Evolutionary conservation across 139 green algal species (phyloP), one percentile per base, ranked within the genome.

Genomic region (Chlamydomonas sp.): DNA sequence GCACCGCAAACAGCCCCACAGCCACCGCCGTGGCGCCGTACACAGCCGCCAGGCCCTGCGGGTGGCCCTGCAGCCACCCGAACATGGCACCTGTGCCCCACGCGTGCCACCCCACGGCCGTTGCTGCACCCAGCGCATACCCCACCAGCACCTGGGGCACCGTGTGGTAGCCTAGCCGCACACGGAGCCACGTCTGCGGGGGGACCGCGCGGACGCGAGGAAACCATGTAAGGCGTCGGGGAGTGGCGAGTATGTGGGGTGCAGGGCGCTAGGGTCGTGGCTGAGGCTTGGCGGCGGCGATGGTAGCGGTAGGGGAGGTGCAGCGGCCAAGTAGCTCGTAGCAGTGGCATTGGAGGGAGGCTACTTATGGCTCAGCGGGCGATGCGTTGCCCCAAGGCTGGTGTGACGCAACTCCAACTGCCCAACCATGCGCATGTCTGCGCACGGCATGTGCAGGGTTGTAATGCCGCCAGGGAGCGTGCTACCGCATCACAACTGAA

Each of bases 111-210:
- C 67, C 78, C 14, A n/a, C 73, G 59, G 92, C 92, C 2, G 87
- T 92, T 68, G 61, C 77, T 62, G 80, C 83, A 6, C 94, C 94
- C 57, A 97, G 79, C 1, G 68, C 15, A 77, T 88, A 93, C 3
- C 95, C 95, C 6, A 95, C 95, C 1, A 92, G 7, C 15, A 97
- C 93, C 84, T 97, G 95, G 0, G 92, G 86, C 18, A 84, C 66
- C 2, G 94, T 97, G 91, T 97, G 95, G 68, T 93, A 97, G 5
- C 95, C 95, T 3, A 95, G 80, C 1, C 78, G 62, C 15, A 97
- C 95, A 1, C 95, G 86, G 59, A 97, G 91, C 91, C 93, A 97
- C 0, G 93, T 93, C 90, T 96, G 89, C 63, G 87, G 63, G 8
- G 77, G 20, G 15, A 85, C 67, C 31, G 31, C 31, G 31, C 31